A percentile compares a stretch with the other conserved stretches of the same genome.
Conservation (phyloP, 73 alveolate genomes). For the Halteria grandinella region DNA sequence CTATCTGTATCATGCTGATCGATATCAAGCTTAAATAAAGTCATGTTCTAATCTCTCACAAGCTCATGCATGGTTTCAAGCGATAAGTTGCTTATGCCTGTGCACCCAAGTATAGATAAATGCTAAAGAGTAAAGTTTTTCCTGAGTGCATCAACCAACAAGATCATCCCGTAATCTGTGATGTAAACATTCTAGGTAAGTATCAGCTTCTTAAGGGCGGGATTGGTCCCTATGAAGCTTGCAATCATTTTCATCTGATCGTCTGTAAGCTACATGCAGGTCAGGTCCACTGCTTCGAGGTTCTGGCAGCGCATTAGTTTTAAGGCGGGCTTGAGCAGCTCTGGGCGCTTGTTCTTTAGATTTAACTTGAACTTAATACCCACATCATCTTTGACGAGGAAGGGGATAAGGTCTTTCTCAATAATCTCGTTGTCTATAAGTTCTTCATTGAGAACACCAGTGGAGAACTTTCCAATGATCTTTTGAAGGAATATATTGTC, state of each 20-base stretch:
- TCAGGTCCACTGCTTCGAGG: neutral
- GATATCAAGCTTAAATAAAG: neutral
- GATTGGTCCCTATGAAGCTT: neutral
- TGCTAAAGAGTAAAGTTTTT: neutral
- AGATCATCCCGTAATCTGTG: conserved; percentile 5
- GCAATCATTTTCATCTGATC: neutral
- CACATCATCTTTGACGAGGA: neutral
- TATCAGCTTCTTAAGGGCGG: conserved; percentile 4
- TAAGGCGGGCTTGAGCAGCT: neutral
- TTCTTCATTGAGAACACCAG: neutral
- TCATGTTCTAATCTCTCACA: neutral
- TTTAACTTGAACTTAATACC: neutral
- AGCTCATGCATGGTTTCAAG: neutral
- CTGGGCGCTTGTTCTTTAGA: neutral
- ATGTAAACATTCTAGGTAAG: neutral
- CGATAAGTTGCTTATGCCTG: neutral
- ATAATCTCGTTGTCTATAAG: neutral
- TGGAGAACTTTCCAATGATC: neutral
- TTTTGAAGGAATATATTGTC: neutral
- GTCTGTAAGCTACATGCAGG: neutral
- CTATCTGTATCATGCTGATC: neutral
- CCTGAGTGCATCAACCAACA: neutral
- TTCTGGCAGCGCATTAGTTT: neutral
- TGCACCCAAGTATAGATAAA: neutral
- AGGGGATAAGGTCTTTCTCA: conserved; percentile 1